Base-by-base conservation (phyloP, 2,329 filamentous ascomycete genomes). In the Endocalyx cinctus region DNA sequence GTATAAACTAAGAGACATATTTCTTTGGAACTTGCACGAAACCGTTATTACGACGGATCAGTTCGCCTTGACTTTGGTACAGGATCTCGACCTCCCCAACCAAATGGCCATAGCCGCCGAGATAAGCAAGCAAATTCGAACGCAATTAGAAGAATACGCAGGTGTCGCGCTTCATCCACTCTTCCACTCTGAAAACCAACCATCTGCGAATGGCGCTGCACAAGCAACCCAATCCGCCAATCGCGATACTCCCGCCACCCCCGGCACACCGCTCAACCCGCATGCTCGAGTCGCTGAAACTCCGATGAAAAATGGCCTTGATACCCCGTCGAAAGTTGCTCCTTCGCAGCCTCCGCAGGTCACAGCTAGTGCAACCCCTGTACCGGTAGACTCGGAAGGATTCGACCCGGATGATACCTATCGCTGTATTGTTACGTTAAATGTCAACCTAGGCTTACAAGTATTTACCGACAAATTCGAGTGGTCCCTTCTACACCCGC, bases 381-480 rank as follows among this genome's bases (percentile, higher is more conserved):
- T 84, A 37, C 57, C 65, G 23, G 71, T 77, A 2, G 80, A 82
- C 25, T 78, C 82, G 20, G 84, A 86, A 45, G 77, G 88, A 25
- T 77, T 83, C 51, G 94, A 94, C 55, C 88, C 87, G 4, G 89
- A 96, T 55, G 90, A 97, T 59, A 89, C 87, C 3, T 96, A 97
- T 61, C 81, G 92, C 30, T 97, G 92, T 57, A 84, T 97, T 50
- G 82, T 98, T 47, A 86, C 79, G 27, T 69, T 98, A 27, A 95
- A 85, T 55, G 85, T 98, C 52, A 96, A 95, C 54, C 73, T 97
- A 15, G 82, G 88, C 33, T 94, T 94, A 35, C 82, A 85, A 48
- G 74, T 97, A 10, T 97, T 96, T 60, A 94, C 87, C 4, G 92
- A 98, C 69, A 95, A 89, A 54, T 97, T 98, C 45, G 90, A 97